Evolutionary conservation across 2,329 filamentous ascomycete species (phyloP), one percentile per base, ranked within the genome.

Genomic region (Ophiostoma australiae): DNA sequence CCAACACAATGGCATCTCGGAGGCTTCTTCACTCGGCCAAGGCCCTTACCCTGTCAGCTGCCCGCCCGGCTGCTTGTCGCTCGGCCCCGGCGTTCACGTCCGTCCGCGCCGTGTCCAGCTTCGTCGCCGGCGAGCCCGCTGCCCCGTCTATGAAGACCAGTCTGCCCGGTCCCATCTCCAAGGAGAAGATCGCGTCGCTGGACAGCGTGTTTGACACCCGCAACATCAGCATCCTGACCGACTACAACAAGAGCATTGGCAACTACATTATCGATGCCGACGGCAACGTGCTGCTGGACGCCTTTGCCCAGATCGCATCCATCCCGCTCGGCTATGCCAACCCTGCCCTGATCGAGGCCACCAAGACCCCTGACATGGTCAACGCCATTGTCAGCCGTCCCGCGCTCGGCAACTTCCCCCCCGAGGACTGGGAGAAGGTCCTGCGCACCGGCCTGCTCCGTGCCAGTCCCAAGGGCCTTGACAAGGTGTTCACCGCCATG

Each of bases 241-340:
- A 94, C 80, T 94, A 92, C 80, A 84, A 85, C 74, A 87, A 89
- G 80, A 91, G 89, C 76, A 81, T 84, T 71, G 93, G 93, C 77
- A 97, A 97, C 83, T 96, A 96, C 78, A 88, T 92, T 75, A 86
- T 85, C 41, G 90, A 92, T 75, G 84, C 87, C 0, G 90, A 92
- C 77, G 90, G 89, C 74, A 92, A 92, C 77, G 81, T 87, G 17
- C 81, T 91, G 72, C 85, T 92, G n/a, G 90, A 92, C 76, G 89
- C 91, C 11, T 70, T 70, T 58, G 91, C 93, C 68, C 93, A 97
- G 81, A 97, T 97, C 78, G 93, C 93, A 73, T 96, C 92, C 61
- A 97, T 97, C 76, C 91, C 93, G 2, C 85, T 97, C 68, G 93
- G 93, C 72, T 97, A 97, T 86, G 97, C 94, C 85, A 97, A 97